Conservation (phyloP, 2,329 filamentous ascomycete species). For the Colletotrichum paranaense region DNA sequence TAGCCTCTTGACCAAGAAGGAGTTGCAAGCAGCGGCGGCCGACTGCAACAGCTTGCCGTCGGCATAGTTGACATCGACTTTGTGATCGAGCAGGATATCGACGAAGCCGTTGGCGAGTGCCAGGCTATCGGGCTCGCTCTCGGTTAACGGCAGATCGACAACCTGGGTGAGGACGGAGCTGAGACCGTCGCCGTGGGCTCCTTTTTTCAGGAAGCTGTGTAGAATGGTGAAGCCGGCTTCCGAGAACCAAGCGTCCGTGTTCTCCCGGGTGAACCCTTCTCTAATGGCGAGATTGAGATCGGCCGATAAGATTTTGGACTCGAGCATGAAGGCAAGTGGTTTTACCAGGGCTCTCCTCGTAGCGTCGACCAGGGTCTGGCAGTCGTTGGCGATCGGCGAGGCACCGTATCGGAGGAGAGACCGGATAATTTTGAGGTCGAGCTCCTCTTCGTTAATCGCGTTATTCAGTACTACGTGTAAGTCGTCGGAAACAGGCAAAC, state of each 20-base stretch:
- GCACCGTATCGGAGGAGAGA: conserved; percentile 54
- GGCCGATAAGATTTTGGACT: conserved; percentile 51
- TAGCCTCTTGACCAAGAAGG: conserved; percentile 60
- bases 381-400: conserved; percentile 62
- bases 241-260: conserved; percentile 58
- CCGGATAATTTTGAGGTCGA: conserved; percentile 34
- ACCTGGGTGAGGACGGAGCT: conserved; percentile 57
- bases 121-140: conserved; percentile 43
- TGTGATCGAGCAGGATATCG: conserved; percentile 51
- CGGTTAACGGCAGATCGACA: conserved; percentile 53
- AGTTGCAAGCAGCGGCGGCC: conserved; percentile 63
- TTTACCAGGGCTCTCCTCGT: conserved; percentile 51
- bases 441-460: conserved; percentile 63
- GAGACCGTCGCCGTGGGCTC: conserved; percentile 58
- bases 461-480: conserved; percentile 62
- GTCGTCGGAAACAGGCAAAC: conserved; percentile 59
- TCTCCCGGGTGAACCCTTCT: conserved; percentile 55
- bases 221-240: conserved; percentile 58
- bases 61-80: conserved; percentile 60
- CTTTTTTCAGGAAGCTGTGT: conserved; percentile 60
- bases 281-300: conserved; percentile 59
- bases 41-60: conserved; percentile 62
- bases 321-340: conserved; percentile 55
- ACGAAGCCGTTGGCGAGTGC: conserved; percentile 59
- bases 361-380: conserved; percentile 64